Evolutionary conservation across 768 basidiomycete species (phyloP).

Genomic region (Rhizopogon sp.): DNA sequence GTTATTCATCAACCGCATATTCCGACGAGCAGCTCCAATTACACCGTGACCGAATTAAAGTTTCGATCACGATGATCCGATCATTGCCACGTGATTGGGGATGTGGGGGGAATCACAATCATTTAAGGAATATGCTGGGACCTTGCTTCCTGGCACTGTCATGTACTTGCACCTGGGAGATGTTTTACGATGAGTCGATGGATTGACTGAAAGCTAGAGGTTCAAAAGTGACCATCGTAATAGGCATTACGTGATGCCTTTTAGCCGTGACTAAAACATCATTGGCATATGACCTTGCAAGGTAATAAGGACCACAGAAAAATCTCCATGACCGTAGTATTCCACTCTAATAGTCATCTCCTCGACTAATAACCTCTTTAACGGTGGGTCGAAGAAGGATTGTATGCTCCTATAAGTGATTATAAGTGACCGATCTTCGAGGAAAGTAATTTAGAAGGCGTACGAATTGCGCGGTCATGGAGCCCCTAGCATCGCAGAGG

Average conservation of each 20-base stretch:
- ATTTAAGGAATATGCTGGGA: no score
- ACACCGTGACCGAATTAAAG: no score
- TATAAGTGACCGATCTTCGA: background rate
- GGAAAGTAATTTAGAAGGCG: slow-evolving; percentile 19
- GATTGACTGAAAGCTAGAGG: no score
- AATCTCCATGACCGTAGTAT: background rate
- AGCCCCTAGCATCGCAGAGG: slow-evolving; percentile 74
- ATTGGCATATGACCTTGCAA: no score
- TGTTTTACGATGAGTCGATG: no score
- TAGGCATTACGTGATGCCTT: no score
- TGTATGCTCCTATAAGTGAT: slow-evolving; percentile 65
- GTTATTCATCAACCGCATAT: no score
- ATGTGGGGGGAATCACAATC: background rate
- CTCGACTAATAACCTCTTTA: slow-evolving; percentile 81
- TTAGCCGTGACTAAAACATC: no score
- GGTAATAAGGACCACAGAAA: no score
- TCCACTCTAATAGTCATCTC: slow-evolving; percentile 62
- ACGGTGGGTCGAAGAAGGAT: slow-evolving; percentile 79
- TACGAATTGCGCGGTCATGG: slow-evolving; percentile 95
- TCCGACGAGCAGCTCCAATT: background rate
- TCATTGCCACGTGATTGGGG: background rate
- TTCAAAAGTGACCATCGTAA: no score
- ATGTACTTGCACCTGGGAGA: no score
- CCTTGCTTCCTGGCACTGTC: no score
- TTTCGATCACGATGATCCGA: background rate